phyloP scores from a whole-genome alignment of 2,329 filamentous ascomycete species.

The Aspergillus neotritici region DNA sequence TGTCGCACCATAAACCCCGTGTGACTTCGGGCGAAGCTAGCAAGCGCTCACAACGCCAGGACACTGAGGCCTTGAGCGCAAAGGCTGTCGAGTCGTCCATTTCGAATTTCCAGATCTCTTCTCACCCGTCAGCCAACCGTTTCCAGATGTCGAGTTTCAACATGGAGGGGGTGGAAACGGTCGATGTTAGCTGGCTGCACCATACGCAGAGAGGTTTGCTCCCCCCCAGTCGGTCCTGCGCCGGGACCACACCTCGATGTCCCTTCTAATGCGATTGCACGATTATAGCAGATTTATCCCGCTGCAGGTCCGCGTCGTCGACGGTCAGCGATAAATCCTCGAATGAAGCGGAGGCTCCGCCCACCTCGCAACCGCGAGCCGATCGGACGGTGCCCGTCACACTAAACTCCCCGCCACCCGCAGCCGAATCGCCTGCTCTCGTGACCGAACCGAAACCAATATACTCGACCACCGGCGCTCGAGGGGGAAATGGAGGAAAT shows the following conservation, averaged over 20 bases:
- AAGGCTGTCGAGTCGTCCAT: background rate
- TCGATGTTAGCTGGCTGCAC: constrained; percentile 90
- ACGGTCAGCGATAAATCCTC: constrained; percentile 24
- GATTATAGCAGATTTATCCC: constrained; percentile 25
- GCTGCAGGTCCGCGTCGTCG: constrained; percentile 33
- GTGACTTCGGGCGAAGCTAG: too few relatives aligned
- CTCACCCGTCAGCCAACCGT: background rate
- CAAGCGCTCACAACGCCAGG: too few relatives aligned
- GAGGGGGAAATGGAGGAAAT: constrained; percentile 15
- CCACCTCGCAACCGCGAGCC: constrained; percentile 12
- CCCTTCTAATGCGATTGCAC: constrained; percentile 14
- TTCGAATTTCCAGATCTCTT: background rate
- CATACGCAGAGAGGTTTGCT: constrained; percentile 69
- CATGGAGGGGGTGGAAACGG: constrained; percentile 76
- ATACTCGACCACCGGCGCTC: constrained; percentile 12
- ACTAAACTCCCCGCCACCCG: constrained; percentile 15
- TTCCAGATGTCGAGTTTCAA: constrained; percentile 13
- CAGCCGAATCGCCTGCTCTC: constrained; percentile 10
- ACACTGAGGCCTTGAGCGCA: too few relatives aligned
- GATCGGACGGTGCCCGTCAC: constrained; percentile 22
- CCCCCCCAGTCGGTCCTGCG: background rate
- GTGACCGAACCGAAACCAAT: constrained; percentile 11
- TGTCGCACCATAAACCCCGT: too few relatives aligned
- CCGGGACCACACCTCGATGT: background rate
- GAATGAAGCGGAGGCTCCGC: constrained; percentile 17